phyloP scores from a whole-genome alignment of 805 yeast genomes.

The Metschnikowia noctiluminum region DNA sequence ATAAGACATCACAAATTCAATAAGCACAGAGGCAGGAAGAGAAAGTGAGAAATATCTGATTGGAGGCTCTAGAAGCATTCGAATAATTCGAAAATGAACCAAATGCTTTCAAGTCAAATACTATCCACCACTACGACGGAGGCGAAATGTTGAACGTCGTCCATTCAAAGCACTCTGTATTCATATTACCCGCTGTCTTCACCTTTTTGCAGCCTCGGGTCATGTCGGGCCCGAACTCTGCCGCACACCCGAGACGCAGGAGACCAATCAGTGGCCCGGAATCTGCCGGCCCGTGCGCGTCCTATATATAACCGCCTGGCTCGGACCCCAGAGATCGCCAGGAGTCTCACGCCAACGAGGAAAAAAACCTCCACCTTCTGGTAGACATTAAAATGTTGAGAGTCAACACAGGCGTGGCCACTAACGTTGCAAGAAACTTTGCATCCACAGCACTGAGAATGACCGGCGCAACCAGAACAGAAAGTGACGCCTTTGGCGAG shows the following conservation, averaged over 20 bases:
- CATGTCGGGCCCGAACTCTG: not conserved
- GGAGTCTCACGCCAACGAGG: not conserved
- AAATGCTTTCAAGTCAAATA: no score
- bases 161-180: no score
- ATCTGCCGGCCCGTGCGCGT: constrained; percentile 6
- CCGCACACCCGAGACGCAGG: not conserved
- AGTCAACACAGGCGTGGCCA: constrained; percentile 13
- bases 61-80: no score
- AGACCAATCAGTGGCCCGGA: constrained; percentile 8
- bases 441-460: constrained; percentile 26
- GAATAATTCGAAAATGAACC: no score
- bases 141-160: no score
- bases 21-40: no score
- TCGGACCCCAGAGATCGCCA: constrained; percentile 4
- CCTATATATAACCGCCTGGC: constrained; percentile 5
- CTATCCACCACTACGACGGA: no score
- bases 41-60: no score
- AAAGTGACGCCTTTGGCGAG: constrained; percentile 95
- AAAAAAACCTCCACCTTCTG: not conserved
- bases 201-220: not conserved
- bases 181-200: not conserved
- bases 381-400: constrained; percentile 15
- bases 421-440: constrained; percentile 23
- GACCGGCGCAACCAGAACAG: constrained; percentile 54
- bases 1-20: no score